Base-by-base conservation (phyloP, 129 eudicot species). In the Scalesia atractyloides region DNA sequence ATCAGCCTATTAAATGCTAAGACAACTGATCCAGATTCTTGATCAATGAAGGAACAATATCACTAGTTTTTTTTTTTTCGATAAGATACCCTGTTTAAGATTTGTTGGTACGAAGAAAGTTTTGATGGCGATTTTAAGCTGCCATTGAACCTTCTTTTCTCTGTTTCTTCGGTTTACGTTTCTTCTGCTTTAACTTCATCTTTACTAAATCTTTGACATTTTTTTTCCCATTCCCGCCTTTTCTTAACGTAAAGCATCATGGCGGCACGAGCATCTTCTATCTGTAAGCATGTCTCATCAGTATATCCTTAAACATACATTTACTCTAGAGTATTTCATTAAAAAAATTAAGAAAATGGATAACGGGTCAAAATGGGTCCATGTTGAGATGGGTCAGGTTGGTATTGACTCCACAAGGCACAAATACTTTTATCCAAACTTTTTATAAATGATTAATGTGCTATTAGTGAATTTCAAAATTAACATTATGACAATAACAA, bases 181-280 rank as follows among this genome's bases (percentile, higher is more conserved):
- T 84, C 80, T 88, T 94, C 80, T 84, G 95, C 68, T 90, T 94
- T 68, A 82, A 80, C 78, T 79, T 82, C 56, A 86, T 85, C 70
- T 86, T 86, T 0, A 50, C 68, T 22, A 75, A 68, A 82, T 87
- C 93, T 71, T 90, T 90, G 61, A 76, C 76, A 41, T 82, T 82
- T 66, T 56, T 56, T 84, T 76, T 93, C 98, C 98, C 98, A 93
- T 54, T 82, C 86, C 76, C 84, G 87, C 34, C 66, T 81, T 81
- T 82, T 82, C 79, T 82, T 93, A 81, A 87, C 83, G 74, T 93
- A 93, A 64, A 93, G 89, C 81, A 81, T 52, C 98, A 93, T 90
- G 9, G 98, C 98, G 46, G 98, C 96, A n/a, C 98, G 92, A 16
- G 96, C 96, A 87, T 93, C 98, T 87, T 93, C 97, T 59, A 93